Conservation (phyloP, 2,329 filamentous ascomycete genomes). For the Claviceps sp. region DNA sequence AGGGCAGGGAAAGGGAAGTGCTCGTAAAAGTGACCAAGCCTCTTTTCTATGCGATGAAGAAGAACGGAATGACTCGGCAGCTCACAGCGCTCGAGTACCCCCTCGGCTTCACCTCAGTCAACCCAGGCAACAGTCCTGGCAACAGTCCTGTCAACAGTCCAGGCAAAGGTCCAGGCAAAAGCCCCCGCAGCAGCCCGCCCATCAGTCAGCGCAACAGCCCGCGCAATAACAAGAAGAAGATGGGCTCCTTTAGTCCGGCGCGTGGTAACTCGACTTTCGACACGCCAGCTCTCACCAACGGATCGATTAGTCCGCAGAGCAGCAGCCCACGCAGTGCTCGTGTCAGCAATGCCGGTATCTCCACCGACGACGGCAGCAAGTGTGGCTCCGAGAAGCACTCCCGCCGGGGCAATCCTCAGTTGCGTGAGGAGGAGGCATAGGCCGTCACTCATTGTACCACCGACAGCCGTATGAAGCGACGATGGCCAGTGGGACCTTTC, state of each 20-base stretch:
- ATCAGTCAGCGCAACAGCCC: background rate
- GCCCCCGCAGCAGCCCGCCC: background rate
- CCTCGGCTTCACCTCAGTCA: constrained; percentile 13
- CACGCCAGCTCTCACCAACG: constrained; percentile 54
- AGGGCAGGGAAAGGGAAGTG: constrained; percentile 42
- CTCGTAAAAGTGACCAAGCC: constrained; percentile 52
- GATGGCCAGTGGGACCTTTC: background rate
- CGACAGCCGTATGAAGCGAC: background rate
- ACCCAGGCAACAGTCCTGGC: background rate
- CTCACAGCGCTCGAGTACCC: constrained; percentile 23
- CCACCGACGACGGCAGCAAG: constrained; percentile 16
- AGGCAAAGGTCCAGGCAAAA: background rate
- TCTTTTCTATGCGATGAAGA: constrained; percentile 48
- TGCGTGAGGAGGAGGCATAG: constrained; percentile 19
- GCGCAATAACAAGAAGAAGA: constrained; percentile 3
- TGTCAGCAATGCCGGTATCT: constrained; percentile 36
- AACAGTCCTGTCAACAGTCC: background rate
- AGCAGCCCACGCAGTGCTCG: constrained; percentile 51
- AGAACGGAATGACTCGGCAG: constrained; percentile 52
- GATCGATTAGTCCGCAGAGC: constrained; percentile 56
- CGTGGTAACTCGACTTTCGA: constrained; percentile 41
- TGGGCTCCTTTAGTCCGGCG: constrained; percentile 26
- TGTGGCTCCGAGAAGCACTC: constrained; percentile 9
- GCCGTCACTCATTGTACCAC: background rate
- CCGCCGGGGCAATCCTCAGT: constrained; percentile 10